A percentile compares a stretch with the other conserved stretches of the same genome.
These are phyloP conservation scores for Penicillium oxalicum DNA, from an alignment of 2,329 filamentous ascomycete species.

Conservation along the genomic window DNA sequence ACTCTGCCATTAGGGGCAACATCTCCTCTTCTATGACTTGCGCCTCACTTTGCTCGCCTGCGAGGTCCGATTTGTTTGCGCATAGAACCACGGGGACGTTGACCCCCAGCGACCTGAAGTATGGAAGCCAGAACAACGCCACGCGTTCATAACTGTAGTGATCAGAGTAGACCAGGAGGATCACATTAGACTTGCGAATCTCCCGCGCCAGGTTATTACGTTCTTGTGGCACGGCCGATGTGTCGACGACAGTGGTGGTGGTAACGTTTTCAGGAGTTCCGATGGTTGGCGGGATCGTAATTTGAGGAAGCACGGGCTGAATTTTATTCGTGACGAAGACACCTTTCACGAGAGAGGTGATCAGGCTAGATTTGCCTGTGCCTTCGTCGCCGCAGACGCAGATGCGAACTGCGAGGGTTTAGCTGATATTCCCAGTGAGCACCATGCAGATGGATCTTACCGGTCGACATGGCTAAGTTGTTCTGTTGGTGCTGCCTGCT, in stretches of 20 bases:
- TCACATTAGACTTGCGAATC: constrained; percentile 94
- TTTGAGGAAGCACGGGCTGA: constrained; percentile 85
- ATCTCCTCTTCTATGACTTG: constrained; percentile 95
- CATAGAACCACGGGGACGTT: constrained; percentile 96
- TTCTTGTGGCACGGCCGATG: constrained; percentile 89
- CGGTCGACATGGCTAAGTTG: constrained; percentile 9
- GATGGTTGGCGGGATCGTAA: constrained; percentile 88
- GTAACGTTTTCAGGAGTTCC: constrained; percentile 95
- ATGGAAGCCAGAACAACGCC: constrained; percentile 96
- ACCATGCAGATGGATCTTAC: neutral
- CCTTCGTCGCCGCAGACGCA: constrained; percentile 96
- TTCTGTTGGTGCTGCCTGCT: neutral
- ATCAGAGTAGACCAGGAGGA: constrained; percentile 92
- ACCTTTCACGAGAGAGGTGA: constrained; percentile 93
- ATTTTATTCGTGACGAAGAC: constrained; percentile 95
- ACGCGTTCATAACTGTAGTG: constrained; percentile 99
- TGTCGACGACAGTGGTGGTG: constrained; percentile 88
- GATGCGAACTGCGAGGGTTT: constrained; percentile 62
- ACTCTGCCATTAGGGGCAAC: constrained; percentile 96
- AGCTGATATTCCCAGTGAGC: neutral
- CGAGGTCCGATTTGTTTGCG: constrained; percentile 93
- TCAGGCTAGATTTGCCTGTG: constrained; percentile 88
- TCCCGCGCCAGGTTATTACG: constrained; percentile 84
- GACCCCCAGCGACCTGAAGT: constrained; percentile 95
- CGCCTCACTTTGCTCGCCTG: constrained; percentile 65